Evolutionary conservation across 78 protist species (phyloP).

Genomic region (Monocercomonoides exilis): DNA sequence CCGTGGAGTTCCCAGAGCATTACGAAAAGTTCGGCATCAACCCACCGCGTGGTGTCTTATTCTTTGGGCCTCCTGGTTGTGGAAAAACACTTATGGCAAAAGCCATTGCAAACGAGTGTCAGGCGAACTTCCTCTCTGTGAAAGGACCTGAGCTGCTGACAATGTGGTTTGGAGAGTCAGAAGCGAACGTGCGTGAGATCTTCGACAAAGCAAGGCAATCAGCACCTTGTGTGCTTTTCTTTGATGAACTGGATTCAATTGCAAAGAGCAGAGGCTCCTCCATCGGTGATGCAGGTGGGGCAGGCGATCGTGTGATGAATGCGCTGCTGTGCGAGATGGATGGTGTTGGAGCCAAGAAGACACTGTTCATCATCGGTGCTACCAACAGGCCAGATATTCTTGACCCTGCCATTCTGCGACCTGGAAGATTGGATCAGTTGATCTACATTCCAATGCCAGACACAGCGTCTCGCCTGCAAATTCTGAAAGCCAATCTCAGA

Average conservation of each 20-base stretch:
- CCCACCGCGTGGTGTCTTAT: slow-evolving; percentile 93
- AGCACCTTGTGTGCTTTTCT: slow-evolving; percentile 99
- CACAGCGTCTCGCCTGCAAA: slow-evolving; percentile 37
- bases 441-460: slow-evolving; percentile 99
- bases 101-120: slow-evolving; percentile 99
- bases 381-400: slow-evolving; percentile 99
- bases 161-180: slow-evolving; percentile 99
- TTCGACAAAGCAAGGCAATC: slow-evolving; percentile 99
- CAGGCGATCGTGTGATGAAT: slow-evolving; percentile 99
- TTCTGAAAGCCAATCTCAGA: slow-evolving; percentile 32
- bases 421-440: slow-evolving; percentile 98
- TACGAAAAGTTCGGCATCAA: slow-evolving; percentile 94
- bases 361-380: slow-evolving; percentile 99
- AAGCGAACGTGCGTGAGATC: slow-evolving; percentile 97
- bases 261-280: slow-evolving; percentile 91
- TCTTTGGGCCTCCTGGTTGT: slow-evolving; percentile 99
- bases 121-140: slow-evolving; percentile 98
- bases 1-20: slow-evolving; percentile 97
- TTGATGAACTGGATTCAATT: slow-evolving; percentile 98
- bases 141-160: slow-evolving; percentile 94
- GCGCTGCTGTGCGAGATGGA: slow-evolving; percentile 99
- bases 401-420: slow-evolving; percentile 99
- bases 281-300: slow-evolving; percentile 98
- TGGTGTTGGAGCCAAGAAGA: slow-evolving; percentile 96
- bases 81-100: slow-evolving; percentile 99